These are phyloP conservation scores for Canavalia gladiata DNA, from an alignment of 306 rosid species.

Conservation along the genomic window DNA sequence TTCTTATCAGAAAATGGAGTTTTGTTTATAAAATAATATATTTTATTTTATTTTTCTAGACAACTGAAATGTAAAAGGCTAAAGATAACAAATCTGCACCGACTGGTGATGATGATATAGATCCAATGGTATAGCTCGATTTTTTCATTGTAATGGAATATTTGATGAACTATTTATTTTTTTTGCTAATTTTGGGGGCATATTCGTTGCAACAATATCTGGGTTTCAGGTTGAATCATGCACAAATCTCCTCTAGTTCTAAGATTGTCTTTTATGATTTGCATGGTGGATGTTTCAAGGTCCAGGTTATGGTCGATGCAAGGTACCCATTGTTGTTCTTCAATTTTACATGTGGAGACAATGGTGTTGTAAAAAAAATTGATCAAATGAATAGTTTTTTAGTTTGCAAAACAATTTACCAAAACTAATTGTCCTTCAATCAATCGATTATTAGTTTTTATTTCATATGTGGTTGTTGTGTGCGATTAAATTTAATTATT, in stretches of 20 bases:
- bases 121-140: conserved; percentile 72
- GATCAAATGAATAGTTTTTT: no score
- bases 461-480: neutral
- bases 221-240: conserved; percentile 65
- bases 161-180: neutral
- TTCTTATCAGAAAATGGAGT: neutral
- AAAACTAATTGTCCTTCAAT: no score
- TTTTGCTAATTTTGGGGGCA: neutral
- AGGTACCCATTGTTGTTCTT: conserved; percentile 56
- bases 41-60: conserved; percentile 53
- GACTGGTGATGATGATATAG: conserved; percentile 88
- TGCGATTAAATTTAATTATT: neutral
- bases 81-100: conserved; percentile 64
- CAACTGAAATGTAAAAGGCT: conserved; percentile 56
- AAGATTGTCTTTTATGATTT: conserved; percentile 84
- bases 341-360: neutral
- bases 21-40: neutral
- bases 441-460: no score
- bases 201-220: conserved; percentile 73
- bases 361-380: neutral
- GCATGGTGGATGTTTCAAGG: conserved; percentile 69
- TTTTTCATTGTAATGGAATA: neutral
- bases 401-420: no score
- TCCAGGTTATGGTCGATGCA: conserved; percentile 90
- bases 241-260: conserved; percentile 74